These are phyloP conservation scores for Xerophyta viscosa DNA, from an alignment of 106 monocot genomes.

Conservation along the genomic window DNA sequence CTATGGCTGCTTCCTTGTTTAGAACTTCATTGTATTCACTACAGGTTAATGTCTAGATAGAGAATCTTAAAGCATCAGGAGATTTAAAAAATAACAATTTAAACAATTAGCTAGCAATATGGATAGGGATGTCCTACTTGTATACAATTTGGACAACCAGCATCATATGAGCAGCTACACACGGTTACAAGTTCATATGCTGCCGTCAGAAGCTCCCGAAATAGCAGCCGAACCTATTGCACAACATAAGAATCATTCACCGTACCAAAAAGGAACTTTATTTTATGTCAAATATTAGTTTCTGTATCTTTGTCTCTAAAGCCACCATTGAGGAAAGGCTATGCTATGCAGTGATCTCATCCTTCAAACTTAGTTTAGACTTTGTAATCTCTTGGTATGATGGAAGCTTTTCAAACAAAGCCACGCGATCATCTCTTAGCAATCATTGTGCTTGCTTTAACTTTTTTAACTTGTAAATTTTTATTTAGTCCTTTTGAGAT, in stretches of 20 bases:
- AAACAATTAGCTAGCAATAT: background rate
- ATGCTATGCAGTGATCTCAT: too few species aligned
- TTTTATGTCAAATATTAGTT: too few species aligned
- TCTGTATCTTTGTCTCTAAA: too few species aligned
- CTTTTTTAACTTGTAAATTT: too few species aligned
- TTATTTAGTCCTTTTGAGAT: too few species aligned
- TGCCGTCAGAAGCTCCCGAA: conserved; percentile 61
- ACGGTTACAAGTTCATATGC: conserved; percentile 52
- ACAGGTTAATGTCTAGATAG: conserved; percentile 42
- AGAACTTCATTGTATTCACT: conserved; percentile 85
- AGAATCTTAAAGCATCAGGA: background rate
- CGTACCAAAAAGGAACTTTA: background rate
- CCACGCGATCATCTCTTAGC: too few species aligned
- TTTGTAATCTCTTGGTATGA: too few species aligned
- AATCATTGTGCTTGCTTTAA: too few species aligned
- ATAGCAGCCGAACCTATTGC: conserved; percentile 50
- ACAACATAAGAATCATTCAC: background rate
- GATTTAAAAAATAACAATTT: background rate
- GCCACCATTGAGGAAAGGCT: too few species aligned
- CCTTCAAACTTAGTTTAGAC: too few species aligned
- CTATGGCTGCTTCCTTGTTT: conserved; percentile 65
- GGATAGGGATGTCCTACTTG: conserved; percentile 27
- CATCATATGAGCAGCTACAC: conserved; percentile 41
- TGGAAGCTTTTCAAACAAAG: too few species aligned
- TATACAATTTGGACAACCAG: conserved; percentile 88